Base-by-base conservation (phyloP, 2,329 filamentous ascomycete species). In the Zymoseptoria pseudotritici region DNA sequence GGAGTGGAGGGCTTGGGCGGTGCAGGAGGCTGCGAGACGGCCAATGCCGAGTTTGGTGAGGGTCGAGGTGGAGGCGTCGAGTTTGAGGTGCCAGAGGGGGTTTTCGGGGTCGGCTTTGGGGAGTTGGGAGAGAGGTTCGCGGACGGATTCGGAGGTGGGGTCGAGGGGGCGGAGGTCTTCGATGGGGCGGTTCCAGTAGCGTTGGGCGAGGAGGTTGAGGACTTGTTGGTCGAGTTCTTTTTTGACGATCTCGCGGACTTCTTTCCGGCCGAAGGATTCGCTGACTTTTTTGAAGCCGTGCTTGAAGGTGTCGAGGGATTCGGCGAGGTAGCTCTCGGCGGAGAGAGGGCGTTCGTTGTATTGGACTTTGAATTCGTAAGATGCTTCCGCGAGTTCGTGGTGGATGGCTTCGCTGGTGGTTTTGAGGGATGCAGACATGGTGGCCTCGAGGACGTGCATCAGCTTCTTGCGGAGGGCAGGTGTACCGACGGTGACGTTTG, bases 331-430 rank as follows among this genome's bases (percentile, higher is more conserved):
- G 3, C 93, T 96, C 73, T 99, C 94, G 1, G 94, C 94, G 55
- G 91, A 96, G 42, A 99, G 80, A 1, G 93, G 91, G 6, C 94
- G 86, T 73, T 99, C 94, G 70, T 99, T 99, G 77, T 99, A 99
- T 74, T 99, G 95, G 4, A 99, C 94, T 74, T 99, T 99, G 81
- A 96, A 99, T 75, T 99, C 93, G 71, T 99, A 99, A 0, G 90
- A 93, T 2, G 94, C 92, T 75, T 99, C 94, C 70, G 97, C 93
- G 0, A 99, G 84, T 74, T 99, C 94, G 72, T 96, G 91, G 63
- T 88, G 88, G 66, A 99, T 97, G 9, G 91, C 91, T 71, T 97
- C 91, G 67, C 89, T 90, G 3, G 94, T 99, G 58, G 86, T 86
- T 67, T 94, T 89, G 58, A 99, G 80, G 69, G 90, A 96, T 36